A percentile compares a stretch with the other conserved stretches of the same genome.
Evolutionary conservation across 1,139 yeast species (phyloP).

Genomic region (Zygoascus hellenicus): DNA sequence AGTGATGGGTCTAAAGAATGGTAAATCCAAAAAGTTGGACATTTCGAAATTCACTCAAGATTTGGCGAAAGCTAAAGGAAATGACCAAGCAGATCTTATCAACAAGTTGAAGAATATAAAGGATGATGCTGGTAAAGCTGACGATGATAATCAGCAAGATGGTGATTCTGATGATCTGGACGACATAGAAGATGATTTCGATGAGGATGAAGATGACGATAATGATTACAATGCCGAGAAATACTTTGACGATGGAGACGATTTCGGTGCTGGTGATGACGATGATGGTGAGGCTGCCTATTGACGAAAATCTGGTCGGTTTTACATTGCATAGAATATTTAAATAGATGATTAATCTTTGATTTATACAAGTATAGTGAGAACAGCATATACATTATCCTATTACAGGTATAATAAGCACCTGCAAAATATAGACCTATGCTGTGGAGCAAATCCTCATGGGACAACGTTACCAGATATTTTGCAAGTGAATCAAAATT

Average conservation of each 20-base stretch:
- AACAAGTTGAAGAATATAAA: conserved; percentile 31
- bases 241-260: conserved; percentile 44
- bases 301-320: conserved; percentile 25
- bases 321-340: conserved; percentile 23
- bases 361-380: neutral
- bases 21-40: conserved; percentile 27
- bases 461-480: no score
- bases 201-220: conserved; percentile 71
- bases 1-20: conserved; percentile 62
- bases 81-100: conserved; percentile 41
- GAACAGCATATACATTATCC: neutral
- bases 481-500: no score
- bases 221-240: conserved; percentile 66
- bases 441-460: no score
- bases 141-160: conserved; percentile 47
- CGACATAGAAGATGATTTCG: conserved; percentile 75
- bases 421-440: neutral
- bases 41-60: conserved; percentile 29
- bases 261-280: conserved; percentile 45
- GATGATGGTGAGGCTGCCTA: conserved; percentile 65
- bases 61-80: conserved; percentile 40
- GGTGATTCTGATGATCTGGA: conserved; percentile 52
- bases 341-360: conserved; percentile 13
- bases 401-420: neutral
- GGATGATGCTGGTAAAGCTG: conserved; percentile 33